Percentiles rank a stretch among this genome's conserved stretches.
phyloP scores from a whole-genome alignment of 345 rosid species.

The Boechera retrofracta region DNA sequence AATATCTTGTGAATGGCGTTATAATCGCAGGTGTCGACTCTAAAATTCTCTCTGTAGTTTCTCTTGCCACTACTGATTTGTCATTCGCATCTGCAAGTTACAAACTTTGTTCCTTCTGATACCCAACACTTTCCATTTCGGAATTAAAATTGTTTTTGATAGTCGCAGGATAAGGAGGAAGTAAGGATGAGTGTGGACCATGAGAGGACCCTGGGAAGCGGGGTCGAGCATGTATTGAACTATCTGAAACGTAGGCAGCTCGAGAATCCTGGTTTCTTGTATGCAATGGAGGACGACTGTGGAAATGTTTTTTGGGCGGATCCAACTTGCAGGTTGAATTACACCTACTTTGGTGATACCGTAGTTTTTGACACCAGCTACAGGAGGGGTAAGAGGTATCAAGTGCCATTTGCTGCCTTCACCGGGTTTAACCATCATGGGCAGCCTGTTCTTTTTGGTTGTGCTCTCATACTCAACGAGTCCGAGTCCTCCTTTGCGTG shows the following conservation, averaged over 20 bases:
- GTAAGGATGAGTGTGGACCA: slow-evolving; percentile 38
- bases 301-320: slow-evolving; percentile 81
- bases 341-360: slow-evolving; percentile 66
- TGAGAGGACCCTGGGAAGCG: slow-evolving; percentile 60
- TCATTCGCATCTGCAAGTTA: background rate
- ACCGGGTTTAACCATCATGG: slow-evolving; percentile 79
- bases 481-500: slow-evolving; percentile 68
- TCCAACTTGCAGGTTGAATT: slow-evolving; percentile 58
- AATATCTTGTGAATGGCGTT: background rate
- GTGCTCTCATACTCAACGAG: slow-evolving; percentile 66
- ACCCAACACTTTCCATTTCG: background rate
- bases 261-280: slow-evolving; percentile 69
- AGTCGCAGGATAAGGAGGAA: slow-evolving; percentile 5
- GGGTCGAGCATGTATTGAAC: slow-evolving; percentile 64
- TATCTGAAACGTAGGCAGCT: slow-evolving; percentile 66
- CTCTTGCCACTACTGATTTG: background rate
- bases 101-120: background rate
- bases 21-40: slow-evolving; percentile 10
- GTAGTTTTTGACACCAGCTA: slow-evolving; percentile 62
- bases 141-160: background rate
- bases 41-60: background rate
- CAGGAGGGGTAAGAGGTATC: slow-evolving; percentile 47
- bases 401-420: slow-evolving; percentile 73
- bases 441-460: slow-evolving; percentile 76
- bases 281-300: slow-evolving; percentile 56